These are phyloP conservation scores for Serendipita sp. DNA, from an alignment of 768 basidiomycete genomes.

Conservation along the genomic window DNA sequence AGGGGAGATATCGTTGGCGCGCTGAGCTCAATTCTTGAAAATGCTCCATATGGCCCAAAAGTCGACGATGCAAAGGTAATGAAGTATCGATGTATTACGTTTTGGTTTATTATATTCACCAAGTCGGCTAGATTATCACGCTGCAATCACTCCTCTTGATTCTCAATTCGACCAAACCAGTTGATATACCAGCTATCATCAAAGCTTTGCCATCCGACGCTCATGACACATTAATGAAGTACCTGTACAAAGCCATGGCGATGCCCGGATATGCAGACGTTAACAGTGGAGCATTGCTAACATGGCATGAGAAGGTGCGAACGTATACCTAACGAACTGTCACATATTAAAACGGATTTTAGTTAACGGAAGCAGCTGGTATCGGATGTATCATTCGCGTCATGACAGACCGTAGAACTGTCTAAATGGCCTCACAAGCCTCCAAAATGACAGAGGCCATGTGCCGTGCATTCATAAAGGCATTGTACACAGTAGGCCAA, in stretches of 20 bases:
- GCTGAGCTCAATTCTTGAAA: conserved; percentile 50
- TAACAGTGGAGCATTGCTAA: conserved; percentile 51
- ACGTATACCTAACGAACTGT: not conserved
- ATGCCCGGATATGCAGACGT: conserved; percentile 43
- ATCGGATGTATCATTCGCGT: conserved; percentile 88
- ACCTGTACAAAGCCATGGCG: conserved; percentile 93
- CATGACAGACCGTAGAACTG: conserved; percentile 49
- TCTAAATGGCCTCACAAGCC: conserved; percentile 20
- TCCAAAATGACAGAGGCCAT: too few relatives aligned
- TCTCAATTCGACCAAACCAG: conserved; percentile 82
- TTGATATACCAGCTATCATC: conserved; percentile 67
- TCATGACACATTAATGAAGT: conserved; percentile 93
- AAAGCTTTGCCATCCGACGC: conserved; percentile 53
- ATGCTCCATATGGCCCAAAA: conserved; percentile 75
- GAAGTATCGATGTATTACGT: conserved; percentile 10
- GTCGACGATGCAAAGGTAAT: conserved; percentile 81
- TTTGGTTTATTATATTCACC: not conserved
- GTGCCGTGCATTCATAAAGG: too few relatives aligned
- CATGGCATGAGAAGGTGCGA: conserved; percentile 91
- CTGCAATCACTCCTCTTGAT: conserved; percentile 72
- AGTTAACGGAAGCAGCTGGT: conserved; percentile 89
- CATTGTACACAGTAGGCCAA: too few relatives aligned
- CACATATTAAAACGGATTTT: conserved; percentile 6
- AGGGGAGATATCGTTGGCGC: conserved; percentile 71
- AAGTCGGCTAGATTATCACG: conserved; percentile 43